Evolutionary conservation across 2,329 filamentous ascomycete genomes (phyloP).

Genomic region (Neodidymelliopsis sp.): DNA sequence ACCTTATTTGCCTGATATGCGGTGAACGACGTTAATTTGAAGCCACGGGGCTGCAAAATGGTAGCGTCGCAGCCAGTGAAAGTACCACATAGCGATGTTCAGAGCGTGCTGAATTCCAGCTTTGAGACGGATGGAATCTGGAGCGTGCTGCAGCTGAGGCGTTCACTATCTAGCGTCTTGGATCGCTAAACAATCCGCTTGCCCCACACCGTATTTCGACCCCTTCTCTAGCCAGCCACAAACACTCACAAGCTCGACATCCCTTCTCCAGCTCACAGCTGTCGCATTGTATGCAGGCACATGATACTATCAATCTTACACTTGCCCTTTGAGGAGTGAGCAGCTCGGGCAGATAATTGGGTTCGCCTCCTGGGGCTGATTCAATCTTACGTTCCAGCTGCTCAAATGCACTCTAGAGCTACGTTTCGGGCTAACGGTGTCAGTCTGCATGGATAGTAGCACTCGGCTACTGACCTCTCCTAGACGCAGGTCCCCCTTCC

Average conservation of each 20-base stretch:
- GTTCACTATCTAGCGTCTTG: not conserved
- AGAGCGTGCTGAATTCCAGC: constrained; percentile 5
- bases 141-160: not conserved
- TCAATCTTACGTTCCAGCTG: too few relatives aligned
- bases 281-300: too few relatives aligned
- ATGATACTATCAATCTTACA: too few relatives aligned
- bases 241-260: not conserved
- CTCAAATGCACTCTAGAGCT: too few relatives aligned
- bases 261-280: too few relatives aligned
- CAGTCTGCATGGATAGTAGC: too few relatives aligned
- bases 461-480: too few relatives aligned
- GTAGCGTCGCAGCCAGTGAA: not conserved
- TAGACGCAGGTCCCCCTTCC: too few relatives aligned
- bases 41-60: not conserved
- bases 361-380: too few relatives aligned
- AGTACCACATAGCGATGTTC: not conserved
- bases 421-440: too few relatives aligned
- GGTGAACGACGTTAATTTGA: not conserved
- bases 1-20: not conserved
- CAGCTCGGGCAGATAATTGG: too few relatives aligned
- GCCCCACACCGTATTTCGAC: not conserved
- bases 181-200: not conserved
- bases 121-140: not conserved
- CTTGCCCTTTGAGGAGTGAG: too few relatives aligned
- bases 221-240: constrained; percentile 2